These are phyloP conservation scores for Pythium insidiosum DNA, from an alignment of 352 stramenopile species.

Conservation along the genomic window DNA sequence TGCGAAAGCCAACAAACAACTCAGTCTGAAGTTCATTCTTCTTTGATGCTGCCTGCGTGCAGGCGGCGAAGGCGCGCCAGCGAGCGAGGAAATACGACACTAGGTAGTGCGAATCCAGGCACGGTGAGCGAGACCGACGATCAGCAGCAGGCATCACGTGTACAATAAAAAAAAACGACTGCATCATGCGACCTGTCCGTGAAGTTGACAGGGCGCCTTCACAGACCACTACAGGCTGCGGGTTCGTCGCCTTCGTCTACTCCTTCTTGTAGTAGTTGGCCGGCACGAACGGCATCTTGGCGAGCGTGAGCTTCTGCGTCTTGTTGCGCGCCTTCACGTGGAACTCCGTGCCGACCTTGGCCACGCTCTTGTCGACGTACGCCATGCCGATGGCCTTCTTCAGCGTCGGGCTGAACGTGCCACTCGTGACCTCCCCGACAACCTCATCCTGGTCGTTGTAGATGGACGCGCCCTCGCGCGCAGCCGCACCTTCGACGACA, in stretches of 20 bases:
- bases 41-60: too few species aligned
- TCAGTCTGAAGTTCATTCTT: slow-evolving; percentile 68
- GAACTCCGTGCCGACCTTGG: slow-evolving; percentile 92
- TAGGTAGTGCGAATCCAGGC: too few species aligned
- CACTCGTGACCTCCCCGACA: slow-evolving; percentile 92
- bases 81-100: too few species aligned
- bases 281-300: slow-evolving; percentile 98
- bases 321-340: slow-evolving; percentile 95
- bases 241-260: too few species aligned
- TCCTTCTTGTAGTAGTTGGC: slow-evolving; percentile 93
- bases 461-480: slow-evolving; percentile 90
- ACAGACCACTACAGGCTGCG: too few species aligned
- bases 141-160: too few species aligned
- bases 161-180: too few species aligned
- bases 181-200: too few species aligned
- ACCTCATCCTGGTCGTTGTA: slow-evolving; percentile 80
- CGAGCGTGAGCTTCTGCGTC: slow-evolving; percentile 88
- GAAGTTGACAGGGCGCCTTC: too few species aligned
- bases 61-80: too few species aligned
- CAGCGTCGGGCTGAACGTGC: slow-evolving; percentile 94
- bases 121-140: too few species aligned
- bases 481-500: slow-evolving; percentile 92
- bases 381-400: slow-evolving; percentile 98
- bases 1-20: slow-evolving; percentile 43
- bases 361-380: slow-evolving; percentile 90